Percentiles rank a stretch among this genome's conserved stretches.
Evolutionary conservation across 2,329 filamentous ascomycete species (phyloP).

Genomic region (Cadophora sp.): DNA sequence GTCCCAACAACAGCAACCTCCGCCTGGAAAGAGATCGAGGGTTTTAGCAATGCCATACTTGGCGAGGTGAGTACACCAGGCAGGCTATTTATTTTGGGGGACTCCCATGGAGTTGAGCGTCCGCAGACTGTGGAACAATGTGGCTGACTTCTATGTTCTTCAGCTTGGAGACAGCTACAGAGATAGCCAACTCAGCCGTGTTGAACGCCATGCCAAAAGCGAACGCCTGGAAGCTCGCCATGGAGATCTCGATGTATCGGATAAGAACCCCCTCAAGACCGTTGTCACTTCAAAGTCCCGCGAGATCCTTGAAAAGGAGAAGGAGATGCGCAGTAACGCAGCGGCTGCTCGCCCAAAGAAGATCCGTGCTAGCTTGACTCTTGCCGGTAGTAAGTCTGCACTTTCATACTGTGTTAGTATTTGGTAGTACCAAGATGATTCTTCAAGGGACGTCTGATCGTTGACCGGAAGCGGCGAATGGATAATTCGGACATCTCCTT

Average conservation of each 20-base stretch:
- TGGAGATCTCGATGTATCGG: neutral
- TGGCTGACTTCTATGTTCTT: neutral
- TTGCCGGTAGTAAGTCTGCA: neutral
- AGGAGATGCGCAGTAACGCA: neutral
- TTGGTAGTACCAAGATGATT: too few species aligned
- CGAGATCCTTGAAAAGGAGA: neutral
- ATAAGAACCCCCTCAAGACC: neutral
- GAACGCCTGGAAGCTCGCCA: neutral
- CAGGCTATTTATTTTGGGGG: neutral
- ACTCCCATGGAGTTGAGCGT: neutral
- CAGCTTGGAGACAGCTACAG: constrained; percentile 1
- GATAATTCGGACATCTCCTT: too few species aligned
- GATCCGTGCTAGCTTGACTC: neutral
- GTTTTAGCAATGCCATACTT: constrained; percentile 74
- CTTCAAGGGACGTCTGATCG: neutral
- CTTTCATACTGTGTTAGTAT: neutral
- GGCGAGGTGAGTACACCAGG: constrained; percentile 73
- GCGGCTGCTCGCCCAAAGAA: neutral
- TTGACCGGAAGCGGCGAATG: neutral
- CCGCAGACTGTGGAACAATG: neutral
- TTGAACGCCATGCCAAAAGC: neutral
- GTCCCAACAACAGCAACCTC: neutral
- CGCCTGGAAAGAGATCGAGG: neutral
- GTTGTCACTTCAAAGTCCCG: neutral
- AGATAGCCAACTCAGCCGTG: neutral